These are phyloP conservation scores for Fusarium sp. DNA, from an alignment of 2,329 filamentous ascomycete species.

Conservation along the genomic window DNA sequence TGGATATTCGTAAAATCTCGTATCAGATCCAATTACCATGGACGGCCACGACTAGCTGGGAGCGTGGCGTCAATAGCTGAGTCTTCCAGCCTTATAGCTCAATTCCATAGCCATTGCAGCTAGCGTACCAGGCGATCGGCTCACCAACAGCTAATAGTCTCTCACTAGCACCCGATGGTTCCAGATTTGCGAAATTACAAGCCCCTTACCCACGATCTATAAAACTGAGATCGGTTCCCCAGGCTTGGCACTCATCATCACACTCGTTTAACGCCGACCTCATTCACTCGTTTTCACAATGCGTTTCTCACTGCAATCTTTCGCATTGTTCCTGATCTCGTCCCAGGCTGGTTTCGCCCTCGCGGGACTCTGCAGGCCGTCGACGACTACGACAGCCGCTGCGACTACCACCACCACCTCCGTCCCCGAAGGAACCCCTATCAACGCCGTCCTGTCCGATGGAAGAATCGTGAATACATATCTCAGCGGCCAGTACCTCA, in stretches of 20 bases:
- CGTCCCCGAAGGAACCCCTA: not conserved
- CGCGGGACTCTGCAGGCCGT: not conserved
- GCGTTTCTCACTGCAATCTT: rapidly evolving
- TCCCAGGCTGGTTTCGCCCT: not conserved
- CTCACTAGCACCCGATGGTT: not conserved
- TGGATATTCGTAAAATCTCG: not conserved
- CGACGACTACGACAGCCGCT: not conserved
- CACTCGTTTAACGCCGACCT: not conserved
- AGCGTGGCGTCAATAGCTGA: not conserved
- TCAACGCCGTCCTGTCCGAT: not conserved
- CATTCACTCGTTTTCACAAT: not conserved
- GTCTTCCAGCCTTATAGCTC: not conserved
- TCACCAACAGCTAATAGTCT: not conserved
- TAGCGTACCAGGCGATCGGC: not conserved
- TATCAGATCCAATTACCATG: not conserved
- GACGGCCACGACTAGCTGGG: not conserved
- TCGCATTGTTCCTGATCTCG: rapidly evolving
- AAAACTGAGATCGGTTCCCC: not conserved
- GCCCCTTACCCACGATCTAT: not conserved
- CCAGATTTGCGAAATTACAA: not conserved
- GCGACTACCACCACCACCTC: not conserved
- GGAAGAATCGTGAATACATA: not conserved
- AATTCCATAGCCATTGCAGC: not conserved
- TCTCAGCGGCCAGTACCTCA: not conserved
- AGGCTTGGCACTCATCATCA: not conserved